Conservation (phyloP, 225 moss, liverwort and hornwort species). For the Sphagnum tenellum region DNA sequence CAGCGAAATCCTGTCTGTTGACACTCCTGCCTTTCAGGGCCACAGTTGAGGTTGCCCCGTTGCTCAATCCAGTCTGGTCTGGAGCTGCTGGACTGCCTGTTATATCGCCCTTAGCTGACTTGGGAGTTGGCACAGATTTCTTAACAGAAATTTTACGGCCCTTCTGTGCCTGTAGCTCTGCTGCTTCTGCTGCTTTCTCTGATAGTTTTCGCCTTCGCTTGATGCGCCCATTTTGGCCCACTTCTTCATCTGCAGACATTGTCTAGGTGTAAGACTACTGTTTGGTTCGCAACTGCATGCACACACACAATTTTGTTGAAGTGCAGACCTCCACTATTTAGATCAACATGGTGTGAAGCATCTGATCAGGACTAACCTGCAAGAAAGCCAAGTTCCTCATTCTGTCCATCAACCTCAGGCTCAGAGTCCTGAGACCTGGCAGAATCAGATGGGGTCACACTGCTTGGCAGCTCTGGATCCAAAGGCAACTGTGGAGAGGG, state of each 20-base stretch:
- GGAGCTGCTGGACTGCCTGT: conserved; percentile 27
- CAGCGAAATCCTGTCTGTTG: conserved; percentile 31
- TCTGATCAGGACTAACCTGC: conserved; percentile 3
- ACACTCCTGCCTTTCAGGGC: conserved; percentile 31
- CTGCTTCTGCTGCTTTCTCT: conserved; percentile 82
- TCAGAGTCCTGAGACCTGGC: conserved; percentile 81
- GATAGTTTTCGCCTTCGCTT: conserved; percentile 91
- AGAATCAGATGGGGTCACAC: conserved; percentile 69
- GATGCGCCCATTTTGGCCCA: conserved; percentile 69
- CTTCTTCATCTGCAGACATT: conserved; percentile 50
- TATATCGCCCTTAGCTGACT: conserved; percentile 35
- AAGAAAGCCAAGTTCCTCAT: conserved; percentile 22
- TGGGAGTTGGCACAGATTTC: conserved; percentile 29
- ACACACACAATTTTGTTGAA: background rate
- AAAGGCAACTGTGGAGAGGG: conserved; percentile 31
- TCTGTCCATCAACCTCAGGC: conserved; percentile 44
- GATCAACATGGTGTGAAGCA: too few species aligned
- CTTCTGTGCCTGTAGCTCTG: conserved; percentile 92
- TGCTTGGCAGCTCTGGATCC: conserved; percentile 23
- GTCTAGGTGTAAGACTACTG: too few species aligned
- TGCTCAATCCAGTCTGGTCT: conserved; percentile 18
- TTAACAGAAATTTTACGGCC: conserved; percentile 59
- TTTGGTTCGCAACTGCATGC: too few species aligned
- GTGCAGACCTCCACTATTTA: background rate
- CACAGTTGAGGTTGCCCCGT: conserved; percentile 30